A percentile compares a stretch with the other conserved stretches of the same genome.
Evolutionary conservation across 1,139 yeast species (phyloP).

Genomic region (Nadsonia commutata): DNA sequence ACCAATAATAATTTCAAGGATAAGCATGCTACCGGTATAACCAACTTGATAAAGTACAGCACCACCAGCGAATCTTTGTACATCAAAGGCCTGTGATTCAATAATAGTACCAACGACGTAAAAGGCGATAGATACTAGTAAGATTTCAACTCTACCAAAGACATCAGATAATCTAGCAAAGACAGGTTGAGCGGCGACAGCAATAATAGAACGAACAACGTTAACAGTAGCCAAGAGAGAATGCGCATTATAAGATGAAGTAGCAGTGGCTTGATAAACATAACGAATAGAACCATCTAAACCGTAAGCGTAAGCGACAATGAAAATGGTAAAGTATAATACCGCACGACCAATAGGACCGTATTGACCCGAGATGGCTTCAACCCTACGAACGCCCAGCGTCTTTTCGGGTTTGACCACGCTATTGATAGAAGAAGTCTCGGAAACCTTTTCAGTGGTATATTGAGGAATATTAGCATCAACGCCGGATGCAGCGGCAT

Average conservation of each 20-base stretch:
- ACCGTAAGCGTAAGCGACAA: constrained; percentile 54
- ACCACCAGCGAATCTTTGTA: constrained; percentile 59
- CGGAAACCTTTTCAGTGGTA: too few species aligned
- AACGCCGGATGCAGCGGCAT: too few species aligned
- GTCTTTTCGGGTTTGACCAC: constrained; percentile 6
- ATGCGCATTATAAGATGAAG: constrained; percentile 26
- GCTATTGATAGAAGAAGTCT: not conserved
- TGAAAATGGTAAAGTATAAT: constrained; percentile 38
- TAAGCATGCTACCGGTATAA: constrained; percentile 45
- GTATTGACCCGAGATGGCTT: constrained; percentile 23
- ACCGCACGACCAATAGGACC: constrained; percentile 22
- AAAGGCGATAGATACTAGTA: constrained; percentile 19
- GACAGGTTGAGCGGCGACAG: constrained; percentile 28
- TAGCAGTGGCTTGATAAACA: constrained; percentile 27
- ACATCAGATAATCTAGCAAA: constrained; percentile 28
- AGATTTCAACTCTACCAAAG: constrained; percentile 29
- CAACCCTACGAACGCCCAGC: constrained; percentile 25
- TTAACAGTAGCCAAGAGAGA: constrained; percentile 28
- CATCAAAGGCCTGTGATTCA: constrained; percentile 51
- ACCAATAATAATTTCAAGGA: constrained; percentile 42
- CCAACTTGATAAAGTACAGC: constrained; percentile 59
- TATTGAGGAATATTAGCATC: too few species aligned
- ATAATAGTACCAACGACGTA: constrained; percentile 23
- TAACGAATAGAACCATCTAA: constrained; percentile 41
- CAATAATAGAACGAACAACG: constrained; percentile 27